These are phyloP conservation scores for Metschnikowia lunata DNA, from an alignment of 805 yeast genomes.

Conservation along the genomic window DNA sequence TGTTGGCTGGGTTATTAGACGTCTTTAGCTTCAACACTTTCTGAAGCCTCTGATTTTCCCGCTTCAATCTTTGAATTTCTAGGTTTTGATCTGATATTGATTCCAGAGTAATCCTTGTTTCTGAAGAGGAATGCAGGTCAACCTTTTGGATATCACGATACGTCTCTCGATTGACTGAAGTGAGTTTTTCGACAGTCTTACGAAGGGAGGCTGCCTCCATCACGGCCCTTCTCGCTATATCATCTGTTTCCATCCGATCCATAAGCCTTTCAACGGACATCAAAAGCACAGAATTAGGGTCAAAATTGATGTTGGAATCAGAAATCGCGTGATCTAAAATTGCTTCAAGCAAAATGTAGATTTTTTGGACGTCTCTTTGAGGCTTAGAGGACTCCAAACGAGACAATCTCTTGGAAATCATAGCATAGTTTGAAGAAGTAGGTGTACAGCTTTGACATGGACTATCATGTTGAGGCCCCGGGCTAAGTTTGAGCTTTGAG, in stretches of 20 bases:
- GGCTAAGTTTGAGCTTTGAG: constrained; percentile 12
- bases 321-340: constrained; percentile 29
- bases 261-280: constrained; percentile 32
- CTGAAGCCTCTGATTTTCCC: constrained; percentile 1
- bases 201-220: constrained; percentile 26
- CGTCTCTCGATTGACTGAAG: too few relatives aligned
- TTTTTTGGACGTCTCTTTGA: constrained; percentile 22
- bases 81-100: background rate
- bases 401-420: constrained; percentile 25
- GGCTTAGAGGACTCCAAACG: constrained; percentile 25
- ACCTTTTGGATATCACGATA: too few relatives aligned
- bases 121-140: too few relatives aligned
- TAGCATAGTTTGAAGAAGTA: constrained; percentile 14
- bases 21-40: background rate
- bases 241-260: constrained; percentile 33
- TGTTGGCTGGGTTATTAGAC: background rate
- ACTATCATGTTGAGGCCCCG: constrained; percentile 2
- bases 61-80: constrained; percentile 1
- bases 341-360: constrained; percentile 28
- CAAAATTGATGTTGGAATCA: constrained; percentile 23
- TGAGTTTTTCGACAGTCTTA: constrained; percentile 20
- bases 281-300: constrained; percentile 22
- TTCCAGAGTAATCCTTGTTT: too few relatives aligned
- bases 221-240: constrained; percentile 32
- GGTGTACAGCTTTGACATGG: background rate